Conservation (phyloP, 176 grass and related monocot genomes). For the Puccinellia tenuiflora region DNA sequence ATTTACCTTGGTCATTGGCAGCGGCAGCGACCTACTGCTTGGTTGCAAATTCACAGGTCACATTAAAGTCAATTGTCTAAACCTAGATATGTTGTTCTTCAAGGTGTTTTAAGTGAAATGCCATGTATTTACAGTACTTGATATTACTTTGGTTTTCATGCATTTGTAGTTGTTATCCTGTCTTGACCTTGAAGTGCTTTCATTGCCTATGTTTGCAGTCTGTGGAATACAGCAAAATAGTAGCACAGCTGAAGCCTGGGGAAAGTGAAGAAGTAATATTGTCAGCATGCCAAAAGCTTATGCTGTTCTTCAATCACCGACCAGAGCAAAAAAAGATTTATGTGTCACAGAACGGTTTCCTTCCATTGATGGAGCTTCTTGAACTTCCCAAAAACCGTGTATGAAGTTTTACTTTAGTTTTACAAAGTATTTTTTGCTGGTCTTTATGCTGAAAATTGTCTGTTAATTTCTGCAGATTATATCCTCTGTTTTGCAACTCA, state of each 20-base stretch:
- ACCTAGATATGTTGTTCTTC: neutral
- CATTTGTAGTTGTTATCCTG: neutral
- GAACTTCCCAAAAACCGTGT: conserved; percentile 87
- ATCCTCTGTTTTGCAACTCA: conserved; percentile 73
- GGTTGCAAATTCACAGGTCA: neutral
- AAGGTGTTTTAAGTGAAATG: neutral
- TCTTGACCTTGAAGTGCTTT: neutral
- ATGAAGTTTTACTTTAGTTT: conserved; percentile 38
- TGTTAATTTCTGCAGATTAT: conserved; percentile 58
- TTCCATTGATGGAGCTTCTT: conserved; percentile 93
- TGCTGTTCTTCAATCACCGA: conserved; percentile 63
- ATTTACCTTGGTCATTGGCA: neutral
- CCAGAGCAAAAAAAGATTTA: conserved; percentile 88
- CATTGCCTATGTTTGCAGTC: conserved; percentile 45
- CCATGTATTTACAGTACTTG: neutral
- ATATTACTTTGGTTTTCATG: neutral
- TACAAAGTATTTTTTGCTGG: neutral
- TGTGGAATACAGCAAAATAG: conserved; percentile 99
- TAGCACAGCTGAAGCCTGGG: conserved; percentile 72
- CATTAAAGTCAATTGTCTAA: neutral
- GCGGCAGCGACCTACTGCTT: neutral
- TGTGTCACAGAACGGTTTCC: conserved; percentile 88
- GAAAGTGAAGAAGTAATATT: conserved; percentile 93
- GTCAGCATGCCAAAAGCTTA: conserved; percentile 82
- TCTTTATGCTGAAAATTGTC: conserved; percentile 16